These are phyloP conservation scores for Neoscytalidium dimidiatum DNA, from an alignment of 2,329 filamentous ascomycete genomes.

Conservation along the genomic window DNA sequence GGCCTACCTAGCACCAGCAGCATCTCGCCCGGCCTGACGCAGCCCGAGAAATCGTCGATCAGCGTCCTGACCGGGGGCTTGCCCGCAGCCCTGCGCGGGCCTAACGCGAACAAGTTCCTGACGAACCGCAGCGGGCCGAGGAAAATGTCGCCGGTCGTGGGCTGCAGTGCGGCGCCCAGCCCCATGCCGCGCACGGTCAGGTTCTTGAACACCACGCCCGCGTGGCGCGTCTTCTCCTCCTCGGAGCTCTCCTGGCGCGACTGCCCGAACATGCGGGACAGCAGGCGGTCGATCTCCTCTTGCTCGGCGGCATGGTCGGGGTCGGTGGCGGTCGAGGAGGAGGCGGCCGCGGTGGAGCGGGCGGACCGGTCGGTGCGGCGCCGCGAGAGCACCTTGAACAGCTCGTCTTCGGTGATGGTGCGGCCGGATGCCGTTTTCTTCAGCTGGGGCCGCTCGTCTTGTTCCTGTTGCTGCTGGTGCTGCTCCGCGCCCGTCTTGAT, in stretches of 20 bases:
- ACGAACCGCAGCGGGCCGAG: slow-evolving; percentile 57
- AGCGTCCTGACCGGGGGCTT: slow-evolving; percentile 66
- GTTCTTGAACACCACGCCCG: slow-evolving; percentile 67
- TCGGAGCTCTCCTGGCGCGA: slow-evolving; percentile 66
- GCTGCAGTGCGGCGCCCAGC: slow-evolving; percentile 63
- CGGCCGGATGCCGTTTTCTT: slow-evolving; percentile 20
- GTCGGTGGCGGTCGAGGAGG: background rate
- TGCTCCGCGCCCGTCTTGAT: slow-evolving; percentile 25
- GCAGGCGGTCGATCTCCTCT: slow-evolving; percentile 61
- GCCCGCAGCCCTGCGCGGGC: slow-evolving; percentile 37
- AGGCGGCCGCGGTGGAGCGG: background rate
- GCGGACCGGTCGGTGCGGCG: slow-evolving; percentile 46
- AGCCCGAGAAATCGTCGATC: slow-evolving; percentile 65
- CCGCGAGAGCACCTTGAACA: slow-evolving; percentile 53
- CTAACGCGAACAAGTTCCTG: slow-evolving; percentile 53
- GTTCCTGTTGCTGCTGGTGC: background rate
- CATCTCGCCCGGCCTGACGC: slow-evolving; percentile 73
- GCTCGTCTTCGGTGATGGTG: slow-evolving; percentile 52
- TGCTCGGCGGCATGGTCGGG: slow-evolving; percentile 34
- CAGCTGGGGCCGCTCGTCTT: background rate
- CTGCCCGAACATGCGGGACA: slow-evolving; percentile 71
- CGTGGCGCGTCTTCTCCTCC: slow-evolving; percentile 69
- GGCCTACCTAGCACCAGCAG: slow-evolving; percentile 68
- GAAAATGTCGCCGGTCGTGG: slow-evolving; percentile 63
- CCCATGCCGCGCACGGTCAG: slow-evolving; percentile 64